Percentiles rank a stretch among this genome's conserved stretches.
phyloP scores from a whole-genome alignment of 2,329 filamentous ascomycete species.

The Botrytis elliptica region DNA sequence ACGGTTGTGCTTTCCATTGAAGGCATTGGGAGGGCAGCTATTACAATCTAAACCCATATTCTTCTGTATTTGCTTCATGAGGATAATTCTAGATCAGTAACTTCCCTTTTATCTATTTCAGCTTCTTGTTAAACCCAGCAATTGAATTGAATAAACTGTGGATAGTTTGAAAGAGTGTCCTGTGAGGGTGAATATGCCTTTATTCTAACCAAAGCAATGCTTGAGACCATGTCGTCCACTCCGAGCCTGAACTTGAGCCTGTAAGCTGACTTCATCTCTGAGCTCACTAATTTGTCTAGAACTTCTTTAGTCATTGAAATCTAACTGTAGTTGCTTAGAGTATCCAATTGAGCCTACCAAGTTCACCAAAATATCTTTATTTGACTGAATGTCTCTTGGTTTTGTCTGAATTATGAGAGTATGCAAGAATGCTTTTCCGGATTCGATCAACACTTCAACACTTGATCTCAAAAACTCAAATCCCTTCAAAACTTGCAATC shows the following conservation, averaged over 20 bases:
- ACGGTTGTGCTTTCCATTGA: neutral
- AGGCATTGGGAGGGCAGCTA: neutral
- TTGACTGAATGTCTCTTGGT: neutral
- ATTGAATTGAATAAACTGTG: neutral
- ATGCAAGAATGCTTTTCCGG: neutral
- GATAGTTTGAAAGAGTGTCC: neutral
- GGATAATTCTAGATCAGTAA: neutral
- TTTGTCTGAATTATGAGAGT: neutral
- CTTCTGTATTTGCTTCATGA: neutral
- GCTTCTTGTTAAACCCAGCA: neutral
- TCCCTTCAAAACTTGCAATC: neutral
- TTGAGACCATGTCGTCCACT: neutral
- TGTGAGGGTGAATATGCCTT: neutral
- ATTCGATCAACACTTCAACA: slow-evolving; percentile 1
- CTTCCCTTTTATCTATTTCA: neutral
- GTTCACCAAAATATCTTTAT: neutral
- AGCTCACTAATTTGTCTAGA: neutral
- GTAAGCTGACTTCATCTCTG: neutral
- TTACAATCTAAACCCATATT: neutral
- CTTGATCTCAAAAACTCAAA: neutral
- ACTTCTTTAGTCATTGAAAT: neutral
- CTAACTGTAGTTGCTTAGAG: fast-evolving
- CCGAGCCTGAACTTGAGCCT: neutral
- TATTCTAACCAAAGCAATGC: neutral
- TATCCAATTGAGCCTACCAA: neutral